Evolutionary conservation across 768 basidiomycete species (phyloP).

Genomic region (Boletus vermiculosoides): DNA sequence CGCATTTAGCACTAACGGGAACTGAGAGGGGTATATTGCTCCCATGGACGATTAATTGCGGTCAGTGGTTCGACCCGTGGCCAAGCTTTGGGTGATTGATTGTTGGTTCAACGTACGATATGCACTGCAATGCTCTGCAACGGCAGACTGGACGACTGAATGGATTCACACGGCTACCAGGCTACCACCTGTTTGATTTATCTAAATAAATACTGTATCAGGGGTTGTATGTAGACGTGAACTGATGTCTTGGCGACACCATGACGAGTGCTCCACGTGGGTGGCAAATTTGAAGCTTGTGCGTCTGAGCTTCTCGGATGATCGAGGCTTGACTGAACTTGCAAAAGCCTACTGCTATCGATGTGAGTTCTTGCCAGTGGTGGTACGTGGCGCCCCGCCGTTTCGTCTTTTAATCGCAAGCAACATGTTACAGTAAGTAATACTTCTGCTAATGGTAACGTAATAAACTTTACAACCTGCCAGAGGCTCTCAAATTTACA

Average conservation of each 20-base stretch:
- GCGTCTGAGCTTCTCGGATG: not conserved
- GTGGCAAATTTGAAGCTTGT: not conserved
- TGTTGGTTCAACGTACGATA: not conserved
- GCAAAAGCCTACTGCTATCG: not conserved
- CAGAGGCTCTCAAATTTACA: not conserved
- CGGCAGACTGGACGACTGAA: no score
- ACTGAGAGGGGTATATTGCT: not conserved
- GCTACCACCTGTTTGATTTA: no score
- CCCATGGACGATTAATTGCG: not conserved
- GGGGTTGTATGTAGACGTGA: no score
- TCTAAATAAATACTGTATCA: no score
- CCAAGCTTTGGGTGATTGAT: not conserved
- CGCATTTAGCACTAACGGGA: not conserved
- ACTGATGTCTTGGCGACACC: no score
- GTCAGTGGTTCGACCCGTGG: not conserved
- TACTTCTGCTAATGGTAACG: not conserved
- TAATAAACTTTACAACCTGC: not conserved
- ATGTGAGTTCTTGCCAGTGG: not conserved
- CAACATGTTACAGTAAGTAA: not conserved
- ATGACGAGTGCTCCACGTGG: not conserved
- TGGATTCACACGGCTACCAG: no score
- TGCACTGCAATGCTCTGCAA: no score
- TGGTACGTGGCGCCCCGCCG: not conserved
- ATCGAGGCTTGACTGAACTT: not conserved
- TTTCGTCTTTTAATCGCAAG: not conserved